A percentile compares a stretch with the other conserved stretches of the same genome.
Evolutionary conservation across 192 early-diverging fungal species (phyloP).

Genomic region (Chytriomyces sp.): DNA sequence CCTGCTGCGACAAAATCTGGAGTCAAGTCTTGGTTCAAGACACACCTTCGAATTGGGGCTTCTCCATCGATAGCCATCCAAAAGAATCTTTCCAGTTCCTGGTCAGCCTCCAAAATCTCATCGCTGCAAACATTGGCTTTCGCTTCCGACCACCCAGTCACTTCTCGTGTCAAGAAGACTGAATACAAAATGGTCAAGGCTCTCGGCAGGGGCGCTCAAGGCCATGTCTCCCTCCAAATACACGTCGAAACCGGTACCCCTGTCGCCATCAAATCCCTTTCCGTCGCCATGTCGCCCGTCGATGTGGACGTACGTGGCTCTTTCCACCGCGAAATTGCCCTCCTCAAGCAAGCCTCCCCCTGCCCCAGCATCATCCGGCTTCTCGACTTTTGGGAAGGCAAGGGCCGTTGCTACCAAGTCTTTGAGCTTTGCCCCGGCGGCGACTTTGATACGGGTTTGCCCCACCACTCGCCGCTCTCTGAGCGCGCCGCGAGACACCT

Average conservation of each 20-base stretch:
- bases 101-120: too few relatives aligned
- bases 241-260: constrained; percentile 3
- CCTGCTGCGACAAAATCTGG: too few relatives aligned
- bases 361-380: constrained; percentile 25
- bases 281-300: not conserved
- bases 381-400: constrained; percentile 37
- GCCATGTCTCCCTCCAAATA: constrained; percentile 1
- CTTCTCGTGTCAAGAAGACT: too few relatives aligned
- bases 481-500: too few relatives aligned
- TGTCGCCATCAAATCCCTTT: constrained; percentile 24
- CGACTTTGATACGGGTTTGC: constrained; percentile 1
- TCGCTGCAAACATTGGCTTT: too few relatives aligned
- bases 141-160: too few relatives aligned
- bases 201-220: constrained; percentile 30
- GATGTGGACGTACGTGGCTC: not conserved
- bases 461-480: too few relatives aligned
- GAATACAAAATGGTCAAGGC: too few relatives aligned
- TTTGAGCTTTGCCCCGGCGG: constrained; percentile 24
- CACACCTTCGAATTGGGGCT: too few relatives aligned
- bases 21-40: too few relatives aligned
- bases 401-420: constrained; percentile 18
- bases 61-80: too few relatives aligned
- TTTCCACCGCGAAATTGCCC: constrained; percentile 23
- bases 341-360: not conserved
- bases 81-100: too few relatives aligned